Base-by-base conservation (phyloP, 345 rosid species). In the Luvunga scandens region DNA sequence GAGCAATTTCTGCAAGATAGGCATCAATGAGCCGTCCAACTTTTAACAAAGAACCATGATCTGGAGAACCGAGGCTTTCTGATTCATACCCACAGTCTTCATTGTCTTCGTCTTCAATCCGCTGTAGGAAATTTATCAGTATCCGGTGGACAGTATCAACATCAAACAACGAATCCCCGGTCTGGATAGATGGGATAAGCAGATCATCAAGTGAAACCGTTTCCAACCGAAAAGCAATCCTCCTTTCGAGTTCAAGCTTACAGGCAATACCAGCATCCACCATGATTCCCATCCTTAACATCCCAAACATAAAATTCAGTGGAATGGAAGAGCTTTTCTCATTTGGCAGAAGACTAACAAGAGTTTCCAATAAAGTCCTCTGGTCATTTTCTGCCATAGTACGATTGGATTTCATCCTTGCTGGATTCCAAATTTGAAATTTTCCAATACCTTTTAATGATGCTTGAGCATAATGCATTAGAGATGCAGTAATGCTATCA, bases 1-100 rank as follows among this genome's bases (percentile, higher is more conserved):
- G 89, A 24, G 95, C 98, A 50, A 93, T 93, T 87, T 95, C 98
- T 33, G 92, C 95, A 55, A 93, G 83, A 80, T 91, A 95, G 31
- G 93, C 90, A 85, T 95, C 98, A 19, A 91, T 83, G 75, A 93
- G 90, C 75, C 85, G 78, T 64, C 98, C 98, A 25, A 93, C 94
- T 85, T 91, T 95, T 76, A 95, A 68, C 85, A 91, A 84, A 30
- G 95, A 88, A 68, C 84, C 85, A 33, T 93, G 92, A 18, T 92
- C 86, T 0, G 91, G 88, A 71, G 89, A 86, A 72, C 83, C 89
- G 7, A 84, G 76, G 71, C 84, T 87, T 71, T 90, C 93, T 6
- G 92, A 85, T 77, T 87, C 90, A 66, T 84, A 83, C 8, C 87
- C 89, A n/a, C 81, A 77, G 9, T 83, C 85, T 66, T 81, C 91